Percentiles rank a stretch among this genome's conserved stretches.
These are phyloP conservation scores for Aspergillus baeticus DNA, from an alignment of 495 filamentous ascomycete genomes.

Conservation along the genomic window DNA sequence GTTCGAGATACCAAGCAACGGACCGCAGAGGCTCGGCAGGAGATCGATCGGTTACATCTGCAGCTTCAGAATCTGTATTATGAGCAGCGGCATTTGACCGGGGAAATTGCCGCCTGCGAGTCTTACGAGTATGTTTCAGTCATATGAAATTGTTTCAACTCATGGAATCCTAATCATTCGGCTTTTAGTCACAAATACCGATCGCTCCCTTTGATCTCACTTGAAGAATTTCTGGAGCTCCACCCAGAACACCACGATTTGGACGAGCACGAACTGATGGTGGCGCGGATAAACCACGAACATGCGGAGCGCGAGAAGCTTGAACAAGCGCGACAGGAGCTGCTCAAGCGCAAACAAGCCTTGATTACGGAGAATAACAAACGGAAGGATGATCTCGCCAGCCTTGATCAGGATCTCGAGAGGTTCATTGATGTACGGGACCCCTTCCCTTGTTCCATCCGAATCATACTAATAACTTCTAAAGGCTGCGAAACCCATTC, in stretches of 20 bases:
- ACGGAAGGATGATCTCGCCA: conserved; percentile 87
- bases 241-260: conserved; percentile 70
- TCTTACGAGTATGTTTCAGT: conserved; percentile 74
- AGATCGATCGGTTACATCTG: conserved; percentile 88
- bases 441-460: neutral
- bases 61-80: conserved; percentile 96
- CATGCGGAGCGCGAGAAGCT: conserved; percentile 79
- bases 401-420: conserved; percentile 83
- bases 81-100: conserved; percentile 84
- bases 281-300: conserved; percentile 91
- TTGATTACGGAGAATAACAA: conserved; percentile 94
- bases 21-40: conserved; percentile 83
- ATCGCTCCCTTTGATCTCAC: conserved; percentile 77
- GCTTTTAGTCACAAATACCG: conserved; percentile 77
- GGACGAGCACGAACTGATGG: conserved; percentile 78
- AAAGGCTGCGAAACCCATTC: conserved; percentile 81
- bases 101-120: conserved; percentile 89
- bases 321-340: conserved; percentile 80
- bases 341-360: conserved; percentile 86
- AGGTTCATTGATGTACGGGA: conserved; percentile 72
- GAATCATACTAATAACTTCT: conserved; percentile 4
- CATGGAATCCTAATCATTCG: conserved; percentile 2
- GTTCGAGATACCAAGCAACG: conserved; percentile 83
- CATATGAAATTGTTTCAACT: neutral
- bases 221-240: conserved; percentile 77